These are phyloP conservation scores for Calocybe cyanea DNA, from an alignment of 768 basidiomycete genomes.

Conservation along the genomic window DNA sequence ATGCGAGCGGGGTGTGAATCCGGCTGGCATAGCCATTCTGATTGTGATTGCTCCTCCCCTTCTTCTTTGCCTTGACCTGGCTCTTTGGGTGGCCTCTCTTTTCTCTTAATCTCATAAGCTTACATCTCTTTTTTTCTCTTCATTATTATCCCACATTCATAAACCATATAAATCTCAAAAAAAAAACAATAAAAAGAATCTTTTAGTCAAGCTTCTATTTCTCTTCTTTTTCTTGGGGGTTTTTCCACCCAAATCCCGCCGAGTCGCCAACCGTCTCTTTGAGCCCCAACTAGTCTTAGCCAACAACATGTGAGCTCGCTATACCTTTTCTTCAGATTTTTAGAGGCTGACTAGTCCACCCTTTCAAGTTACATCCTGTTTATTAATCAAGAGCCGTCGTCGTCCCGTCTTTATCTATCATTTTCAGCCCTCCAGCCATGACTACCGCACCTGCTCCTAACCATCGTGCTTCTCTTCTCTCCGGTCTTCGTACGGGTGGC, in stretches of 20 bases:
- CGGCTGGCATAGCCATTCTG: slow-evolving; percentile 15
- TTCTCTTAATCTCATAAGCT: slow-evolving; percentile 28
- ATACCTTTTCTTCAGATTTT: slow-evolving; percentile 15
- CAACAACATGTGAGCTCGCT: slow-evolving; percentile 4
- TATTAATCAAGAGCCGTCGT: slow-evolving; percentile 31
- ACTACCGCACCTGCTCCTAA: slow-evolving; percentile 42
- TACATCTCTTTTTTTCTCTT: slow-evolving; percentile 25
- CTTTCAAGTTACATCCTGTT: slow-evolving; percentile 28
- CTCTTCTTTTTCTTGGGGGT: slow-evolving; percentile 12
- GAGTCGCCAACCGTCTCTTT: slow-evolving; percentile 17
- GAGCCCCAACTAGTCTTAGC: slow-evolving; percentile 9
- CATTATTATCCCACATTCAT: slow-evolving; percentile 17
- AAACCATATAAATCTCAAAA: slow-evolving; percentile 13
- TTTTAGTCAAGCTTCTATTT: slow-evolving; percentile 6
- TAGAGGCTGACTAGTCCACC: slow-evolving; percentile 9
- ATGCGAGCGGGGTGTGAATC: slow-evolving; percentile 17
- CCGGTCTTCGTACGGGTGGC: slow-evolving; percentile 86
- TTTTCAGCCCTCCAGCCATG: slow-evolving; percentile 33
- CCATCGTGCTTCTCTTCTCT: slow-evolving; percentile 79
- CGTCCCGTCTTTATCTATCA: slow-evolving; percentile 25
- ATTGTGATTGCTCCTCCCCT: slow-evolving; percentile 23
- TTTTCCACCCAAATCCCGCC: slow-evolving; percentile 18
- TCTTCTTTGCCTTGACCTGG: slow-evolving; percentile 30
- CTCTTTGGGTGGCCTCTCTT: slow-evolving; percentile 27
- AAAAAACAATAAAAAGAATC: no score